Conservation (phyloP, 169 alveolate genomes). For the Plasmodium sp. region DNA sequence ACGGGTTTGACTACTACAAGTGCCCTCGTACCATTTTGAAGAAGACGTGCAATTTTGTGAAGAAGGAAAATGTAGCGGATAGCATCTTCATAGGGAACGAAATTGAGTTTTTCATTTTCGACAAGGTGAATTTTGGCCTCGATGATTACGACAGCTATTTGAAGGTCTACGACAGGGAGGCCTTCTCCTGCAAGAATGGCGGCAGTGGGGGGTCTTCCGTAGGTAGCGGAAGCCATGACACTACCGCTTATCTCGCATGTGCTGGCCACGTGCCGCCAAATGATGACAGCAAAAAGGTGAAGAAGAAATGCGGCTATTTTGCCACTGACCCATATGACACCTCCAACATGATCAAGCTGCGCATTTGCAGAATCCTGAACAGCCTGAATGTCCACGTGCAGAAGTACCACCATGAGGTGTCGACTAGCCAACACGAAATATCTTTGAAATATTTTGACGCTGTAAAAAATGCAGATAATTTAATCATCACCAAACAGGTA, state of each 20-base stretch:
- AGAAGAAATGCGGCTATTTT: conserved; percentile 80
- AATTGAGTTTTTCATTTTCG: conserved; percentile 85
- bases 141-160: conserved; percentile 76
- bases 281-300: conserved; percentile 65
- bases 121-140: conserved; percentile 75
- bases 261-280: not conserved
- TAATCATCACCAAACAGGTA: conserved; percentile 79
- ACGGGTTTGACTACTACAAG: conserved; percentile 59
- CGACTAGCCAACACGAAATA: conserved; percentile 86
- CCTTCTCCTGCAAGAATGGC: conserved; percentile 57
- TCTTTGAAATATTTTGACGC: conserved; percentile 79
- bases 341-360: conserved; percentile 74
- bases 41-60: conserved; percentile 37
- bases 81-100: conserved; percentile 84
- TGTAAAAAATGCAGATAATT: conserved; percentile 78
- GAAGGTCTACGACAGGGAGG: conserved; percentile 72
- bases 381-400: conserved; percentile 81
- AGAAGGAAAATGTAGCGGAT: conserved; percentile 51
- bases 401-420: conserved; percentile 90
- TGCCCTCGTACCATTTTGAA: conserved; percentile 78
- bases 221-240: conserved; percentile 66
- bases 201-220: conserved; percentile 60
- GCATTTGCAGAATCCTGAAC: conserved; percentile 76
- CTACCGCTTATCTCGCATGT: not conserved
- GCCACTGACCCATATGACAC: conserved; percentile 83